Evolutionary conservation across 208 protist species (phyloP), one percentile per base, ranked within the genome.

Genomic region (Angomonas ambiguus): DNA sequence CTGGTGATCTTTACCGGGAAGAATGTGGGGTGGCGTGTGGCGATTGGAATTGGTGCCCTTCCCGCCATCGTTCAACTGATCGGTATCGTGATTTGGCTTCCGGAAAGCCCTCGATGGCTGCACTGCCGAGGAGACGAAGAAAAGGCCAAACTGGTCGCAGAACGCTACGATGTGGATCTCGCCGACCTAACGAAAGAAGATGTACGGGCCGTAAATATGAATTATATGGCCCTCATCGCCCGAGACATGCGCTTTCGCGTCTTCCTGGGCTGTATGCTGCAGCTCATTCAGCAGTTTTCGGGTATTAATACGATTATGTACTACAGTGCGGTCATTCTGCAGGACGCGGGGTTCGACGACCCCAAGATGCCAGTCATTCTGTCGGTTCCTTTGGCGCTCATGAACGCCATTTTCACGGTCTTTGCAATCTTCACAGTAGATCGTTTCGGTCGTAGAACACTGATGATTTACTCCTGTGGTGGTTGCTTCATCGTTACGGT

Each of bases 251-350:
- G 82, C 27, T 81, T 75, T 65, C 77, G 88, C 24, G 61, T 97
- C 22, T 31, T 92, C 8, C 76, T 96, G 51, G 86, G 91, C 51
- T 89, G 80, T 51, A 80, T 74, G 30, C 85, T 97, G 48, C 93
- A 97, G 74, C 76, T 96, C 33, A 79, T 97, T 38, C 93, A 97
- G 73, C 93, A 97, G 74, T 81, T 95, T 48, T 93, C 82, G 25
- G 93, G 91, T 20, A 97, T 96, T 69, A 97, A 97, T 77, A 95
- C 91, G 1, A 90, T 96, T 68, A 96, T 96, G 91, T 97, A 97
- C 74, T 97, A 97, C 81, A 94, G 85, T 67, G 76, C 91, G 16
- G 80, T 92, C 33, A 95, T 97, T 49, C 69, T 97, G 27, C 77
- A 85, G 35, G 83, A 93, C 49, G 83, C 86, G 13, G 90, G 90